Evolutionary conservation across 225 moss, liverwort and hornwort genomes (phyloP).

Genomic region (Marchantia paleacea): DNA sequence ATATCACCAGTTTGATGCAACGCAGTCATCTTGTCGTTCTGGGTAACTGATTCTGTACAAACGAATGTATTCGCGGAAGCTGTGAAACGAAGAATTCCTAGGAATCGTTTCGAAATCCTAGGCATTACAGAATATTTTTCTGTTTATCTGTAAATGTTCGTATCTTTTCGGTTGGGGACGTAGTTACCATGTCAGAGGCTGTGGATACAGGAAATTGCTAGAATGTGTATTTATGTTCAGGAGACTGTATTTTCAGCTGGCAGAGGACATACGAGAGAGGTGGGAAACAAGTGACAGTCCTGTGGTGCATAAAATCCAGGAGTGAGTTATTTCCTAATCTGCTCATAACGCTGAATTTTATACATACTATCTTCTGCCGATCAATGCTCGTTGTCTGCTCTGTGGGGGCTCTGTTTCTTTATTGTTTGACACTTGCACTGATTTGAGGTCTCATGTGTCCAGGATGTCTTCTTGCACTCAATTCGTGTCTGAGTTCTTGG

Average conservation of each 20-base stretch:
- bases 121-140: too few relatives aligned
- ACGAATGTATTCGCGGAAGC: too few relatives aligned
- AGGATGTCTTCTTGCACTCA: neutral
- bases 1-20: neutral
- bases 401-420: neutral
- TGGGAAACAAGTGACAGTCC: constrained; percentile 99
- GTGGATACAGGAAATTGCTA: neutral
- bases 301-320: constrained; percentile 96
- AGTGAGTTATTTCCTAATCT: constrained; percentile 43
- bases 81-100: too few relatives aligned
- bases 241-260: constrained; percentile 51
- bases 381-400: neutral
- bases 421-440: neutral
- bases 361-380: neutral
- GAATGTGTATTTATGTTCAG: neutral
- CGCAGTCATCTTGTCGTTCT: neutral
- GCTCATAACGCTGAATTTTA: neutral
- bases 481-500: neutral
- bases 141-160: neutral
- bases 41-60: too few relatives aligned
- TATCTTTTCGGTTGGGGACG: too few relatives aligned
- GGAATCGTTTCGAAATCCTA: too few relatives aligned
- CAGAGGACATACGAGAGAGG: constrained; percentile 94
- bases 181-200: too few relatives aligned
- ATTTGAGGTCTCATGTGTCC: neutral